Base-by-base conservation (phyloP, 1,284 basidiomycete genomes). In the Cryptococcus maquisensis region DNA sequence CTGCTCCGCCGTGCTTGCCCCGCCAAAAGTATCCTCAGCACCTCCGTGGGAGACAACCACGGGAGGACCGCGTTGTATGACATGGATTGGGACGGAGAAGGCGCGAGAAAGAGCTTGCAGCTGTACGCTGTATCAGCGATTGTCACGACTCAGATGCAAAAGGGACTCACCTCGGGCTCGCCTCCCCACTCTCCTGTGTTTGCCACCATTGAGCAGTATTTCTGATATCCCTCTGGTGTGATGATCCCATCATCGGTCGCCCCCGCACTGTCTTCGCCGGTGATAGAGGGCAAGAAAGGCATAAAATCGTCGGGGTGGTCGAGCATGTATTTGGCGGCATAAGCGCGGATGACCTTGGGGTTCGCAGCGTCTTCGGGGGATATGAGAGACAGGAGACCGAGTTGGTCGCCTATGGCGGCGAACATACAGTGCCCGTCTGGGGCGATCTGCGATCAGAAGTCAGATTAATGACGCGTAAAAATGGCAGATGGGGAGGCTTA, bases 391-490 rank as follows among this genome's bases (percentile, higher is more conserved):
- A 78, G 54, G 7, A 65, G 37, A 7, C 69, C 74, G 6, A 81
- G 69, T 62, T 81, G 94, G 72, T 98, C 92, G 18, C 90, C 93
- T 12, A 98, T 80, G 4, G 94, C 90, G 42, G 91, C 87, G 77
- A 88, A 98, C 39, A 97, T 84, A 78, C 93, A 98, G 67, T 98
- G 94, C 0, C 94, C 94, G 67, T 98, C 94, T 9, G 94, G 90
- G 59, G 85, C 86, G 66, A 97, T 89, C 89, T 94, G 62, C 3
- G 39, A 50, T 39, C 46, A 58, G 54, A 20, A 38, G 18, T n/a
- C 23, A 36, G 32, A 9, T 24, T 26, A 35, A 18, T n/a, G 13
- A 9, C 2, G 18, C 3, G 24, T 7, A 13, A 21, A 12, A 15
- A 26, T 8, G 26, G 21, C 16, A 18, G 21, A 18, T 12, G 24